Evolutionary conservation across 768 basidiomycete genomes (phyloP).

Genomic region (Auriscalpium microsporum): DNA sequence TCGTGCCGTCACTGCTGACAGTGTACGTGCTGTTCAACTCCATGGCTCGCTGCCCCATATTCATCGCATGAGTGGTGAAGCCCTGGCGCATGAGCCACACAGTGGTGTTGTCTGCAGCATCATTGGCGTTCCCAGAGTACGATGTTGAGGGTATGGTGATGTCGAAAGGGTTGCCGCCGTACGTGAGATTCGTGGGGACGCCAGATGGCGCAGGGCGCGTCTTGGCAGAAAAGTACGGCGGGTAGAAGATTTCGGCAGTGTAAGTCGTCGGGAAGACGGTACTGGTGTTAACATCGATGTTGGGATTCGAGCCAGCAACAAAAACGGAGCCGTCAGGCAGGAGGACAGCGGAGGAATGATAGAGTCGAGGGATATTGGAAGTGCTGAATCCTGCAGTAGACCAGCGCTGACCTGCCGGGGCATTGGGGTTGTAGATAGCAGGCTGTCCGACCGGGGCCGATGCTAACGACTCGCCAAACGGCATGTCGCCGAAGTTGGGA

Average conservation of each 20-base stretch:
- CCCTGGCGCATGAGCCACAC: slow-evolving; percentile 80
- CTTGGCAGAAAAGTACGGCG: slow-evolving; percentile 69
- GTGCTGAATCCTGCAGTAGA: slow-evolving; percentile 54
- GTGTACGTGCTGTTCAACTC: slow-evolving; percentile 84
- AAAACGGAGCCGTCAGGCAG: slow-evolving; percentile 82
- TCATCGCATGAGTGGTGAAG: slow-evolving; percentile 80
- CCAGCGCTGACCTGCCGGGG: slow-evolving; percentile 66
- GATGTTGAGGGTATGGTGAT: slow-evolving; percentile 58
- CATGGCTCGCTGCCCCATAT: slow-evolving; percentile 76
- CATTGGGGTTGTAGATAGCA: slow-evolving; percentile 76
- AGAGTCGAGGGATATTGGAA: slow-evolving; percentile 69
- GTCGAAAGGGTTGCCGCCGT: slow-evolving; percentile 79
- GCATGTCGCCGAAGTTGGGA: slow-evolving; percentile 42
- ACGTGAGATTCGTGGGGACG: slow-evolving; percentile 65
- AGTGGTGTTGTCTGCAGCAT: slow-evolving; percentile 63
- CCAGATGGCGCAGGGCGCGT: slow-evolving; percentile 63
- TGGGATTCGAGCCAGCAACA: slow-evolving; percentile 90
- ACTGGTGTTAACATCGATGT: slow-evolving; percentile 66
- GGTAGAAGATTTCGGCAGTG: slow-evolving; percentile 84
- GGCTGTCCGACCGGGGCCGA: slow-evolving; percentile 72
- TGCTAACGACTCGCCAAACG: slow-evolving; percentile 65
- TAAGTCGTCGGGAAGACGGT: slow-evolving; percentile 70
- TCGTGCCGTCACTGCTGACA: slow-evolving; percentile 67
- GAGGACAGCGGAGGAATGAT: slow-evolving; percentile 88
- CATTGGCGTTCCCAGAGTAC: slow-evolving; percentile 59